Evolutionary conservation across 768 basidiomycete genomes (phyloP), one percentile per base, ranked within the genome.

Genomic region (Rhizopogon rudus): DNA sequence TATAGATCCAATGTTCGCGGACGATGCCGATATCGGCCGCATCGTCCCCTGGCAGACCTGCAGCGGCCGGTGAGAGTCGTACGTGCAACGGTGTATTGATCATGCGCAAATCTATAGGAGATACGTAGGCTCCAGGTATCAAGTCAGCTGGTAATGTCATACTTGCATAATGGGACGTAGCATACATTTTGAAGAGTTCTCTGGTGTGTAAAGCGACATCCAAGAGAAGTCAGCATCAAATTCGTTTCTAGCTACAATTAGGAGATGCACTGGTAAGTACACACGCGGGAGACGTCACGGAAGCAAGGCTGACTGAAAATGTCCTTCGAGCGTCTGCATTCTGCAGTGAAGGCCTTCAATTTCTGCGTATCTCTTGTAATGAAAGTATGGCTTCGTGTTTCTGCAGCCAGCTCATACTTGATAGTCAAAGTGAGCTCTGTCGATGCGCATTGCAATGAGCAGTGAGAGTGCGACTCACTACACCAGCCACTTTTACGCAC

Each of bases 11-110:
- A 5, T 84, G 76, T 52, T 87, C 83, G 20, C 82, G 75, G 9
- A 92, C 76, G 4, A 79, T 60, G 22, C 73, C 72, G 14, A 84
- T 73, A 68, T 91, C 89, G 6, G 67, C 65, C 3, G 67, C 54
- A 54, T 91, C 90, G 59, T 89, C 80, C 6, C 80, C 82, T 16
- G 81, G 76, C 42, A 74, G 63, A 2, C 90, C 90, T 8, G 89
- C 86, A 61, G 72, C 72, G 2, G 86, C 80, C 1, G 73, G 62
- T 17, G 88, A 87, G 22, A 92, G 75, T 9, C 78, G 80, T 7
- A 70, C 63, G 54, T 80, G 71, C n/a, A 85, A 60, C 1, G 83
- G 79, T 56, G 69, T 71, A 44, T 67, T 75, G 6, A 71, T 65
- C 41, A 73, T 44, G 16, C 87, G 81, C 22, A 91, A 71, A 69